Conservation (phyloP, 1,284 basidiomycete species). For the Trichosporon coremiiforme region DNA sequence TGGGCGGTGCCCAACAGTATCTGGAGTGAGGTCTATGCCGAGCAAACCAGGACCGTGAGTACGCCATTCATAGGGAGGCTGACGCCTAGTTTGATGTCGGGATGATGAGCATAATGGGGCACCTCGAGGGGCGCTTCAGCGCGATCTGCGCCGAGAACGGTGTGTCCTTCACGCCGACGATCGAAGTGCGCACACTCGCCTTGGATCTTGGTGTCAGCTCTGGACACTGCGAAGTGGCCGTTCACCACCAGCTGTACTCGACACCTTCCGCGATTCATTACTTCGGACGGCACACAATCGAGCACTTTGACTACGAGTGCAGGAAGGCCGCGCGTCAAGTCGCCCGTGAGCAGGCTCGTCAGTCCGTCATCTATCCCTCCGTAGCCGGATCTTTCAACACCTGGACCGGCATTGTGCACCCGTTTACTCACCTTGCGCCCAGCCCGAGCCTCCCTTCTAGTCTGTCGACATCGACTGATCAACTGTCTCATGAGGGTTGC, state of each 20-base stretch:
- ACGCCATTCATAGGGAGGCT: not conserved
- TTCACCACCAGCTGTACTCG: not conserved
- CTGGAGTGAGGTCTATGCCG: not conserved
- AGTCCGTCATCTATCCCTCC: not conserved
- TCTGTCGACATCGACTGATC: not conserved
- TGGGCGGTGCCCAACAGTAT: not conserved
- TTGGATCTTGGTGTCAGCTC: not conserved
- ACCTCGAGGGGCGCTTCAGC: not conserved
- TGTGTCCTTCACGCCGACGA: not conserved
- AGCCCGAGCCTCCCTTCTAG: not conserved
- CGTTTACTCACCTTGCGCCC: not conserved
- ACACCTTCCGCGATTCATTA: not conserved
- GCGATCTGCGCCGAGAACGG: not conserved
- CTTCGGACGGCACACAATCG: not conserved
- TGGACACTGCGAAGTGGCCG: not conserved
- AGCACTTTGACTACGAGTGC: not conserved
- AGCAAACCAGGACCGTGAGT: not conserved
- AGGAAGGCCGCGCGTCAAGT: not conserved
- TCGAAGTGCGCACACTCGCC: not conserved
- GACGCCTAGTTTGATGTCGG: not conserved
- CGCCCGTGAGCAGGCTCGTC: not conserved
- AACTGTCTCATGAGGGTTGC: not conserved
- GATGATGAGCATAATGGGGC: not conserved
- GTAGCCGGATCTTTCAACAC: not conserved
- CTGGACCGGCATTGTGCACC: not conserved